Base-by-base conservation (phyloP, 2,329 filamentous ascomycete species). In the Pestalotiopsis sp. region DNA sequence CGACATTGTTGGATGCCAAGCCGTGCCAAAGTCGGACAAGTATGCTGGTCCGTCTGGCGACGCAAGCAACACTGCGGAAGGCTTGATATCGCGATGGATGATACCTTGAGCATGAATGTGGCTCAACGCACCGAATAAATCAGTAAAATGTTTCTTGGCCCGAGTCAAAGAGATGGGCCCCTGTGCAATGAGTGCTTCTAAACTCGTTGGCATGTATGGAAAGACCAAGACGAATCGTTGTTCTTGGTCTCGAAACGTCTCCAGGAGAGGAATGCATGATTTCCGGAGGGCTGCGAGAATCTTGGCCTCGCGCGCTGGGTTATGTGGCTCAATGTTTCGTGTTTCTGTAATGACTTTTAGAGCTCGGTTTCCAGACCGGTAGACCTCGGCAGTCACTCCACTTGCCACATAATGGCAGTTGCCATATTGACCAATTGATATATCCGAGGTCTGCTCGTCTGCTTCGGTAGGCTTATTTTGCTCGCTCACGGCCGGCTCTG, bases 51-150 rank as follows among this genome's bases (percentile, higher is more conserved):
- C 93, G 5, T 86, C 83, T 0, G 87, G 82, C 0, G 91, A 89
- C 57, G 86, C 83, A 61, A 97, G 86, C 9, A 98, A 84, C 45
- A 99, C 87, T 66, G 97, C 97, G 0, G 94, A 94, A 0, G 96
- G 96, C 77, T 99, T 99, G 77, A 99, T 84, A 77, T 99, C 96
- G 68, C 96, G 91, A 78, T 99, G 96, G 67, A 99, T 92, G 69
- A 99, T 94, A 7, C 90, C 92, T 27, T 89, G 82, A 7, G 79
- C 74, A 78, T 99, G 96, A 2, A 98, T 84, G 74, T 92, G 86
- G 2, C 82, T 82, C 2, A 99, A 86, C 4, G 89, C 95, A 3
- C 81, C 79, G 76, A 98, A 92, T 6, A 96, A 77, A 73, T 95
- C 90, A 12, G 69, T 81, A 80, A 86, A 96, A 78, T 84, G 89